Percentiles rank a stretch among this genome's conserved stretches.
Conservation (phyloP, 1,284 basidiomycete genomes). For the Neotropicomus parvogracilis region DNA sequence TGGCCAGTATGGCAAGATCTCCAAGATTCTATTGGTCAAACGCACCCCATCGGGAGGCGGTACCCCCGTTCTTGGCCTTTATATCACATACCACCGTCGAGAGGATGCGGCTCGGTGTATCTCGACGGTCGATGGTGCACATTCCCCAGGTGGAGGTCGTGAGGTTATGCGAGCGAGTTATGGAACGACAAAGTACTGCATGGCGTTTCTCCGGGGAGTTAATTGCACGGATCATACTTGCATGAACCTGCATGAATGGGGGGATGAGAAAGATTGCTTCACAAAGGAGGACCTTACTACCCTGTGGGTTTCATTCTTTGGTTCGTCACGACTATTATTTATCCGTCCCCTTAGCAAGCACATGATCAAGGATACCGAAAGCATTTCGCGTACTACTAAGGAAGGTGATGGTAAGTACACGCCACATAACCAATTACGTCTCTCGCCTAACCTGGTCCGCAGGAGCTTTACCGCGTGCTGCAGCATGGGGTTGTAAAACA, state of each 20-base stretch:
- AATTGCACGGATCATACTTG: conserved; percentile 88
- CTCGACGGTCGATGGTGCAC: conserved; percentile 86
- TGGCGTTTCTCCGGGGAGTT: conserved; percentile 86
- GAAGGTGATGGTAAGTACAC: conserved; percentile 58
- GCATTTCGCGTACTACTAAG: conserved; percentile 50
- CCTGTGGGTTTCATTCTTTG: conserved; percentile 51
- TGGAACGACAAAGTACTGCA: conserved; percentile 98
- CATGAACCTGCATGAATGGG: conserved; percentile 96
- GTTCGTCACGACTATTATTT: conserved; percentile 11
- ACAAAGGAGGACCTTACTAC: conserved; percentile 90
- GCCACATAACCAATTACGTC: conserved; percentile 2
- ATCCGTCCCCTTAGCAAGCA: conserved; percentile 60
- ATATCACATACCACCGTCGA: conserved; percentile 93
- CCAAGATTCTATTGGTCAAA: conserved; percentile 92
- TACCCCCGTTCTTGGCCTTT: conserved; percentile 84
- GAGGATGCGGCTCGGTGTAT: conserved; percentile 96
- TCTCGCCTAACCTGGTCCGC: conserved; percentile 11
- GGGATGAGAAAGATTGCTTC: conserved; percentile 96
- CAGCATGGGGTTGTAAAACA: conserved; percentile 76
- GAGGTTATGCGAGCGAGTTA: conserved; percentile 90
- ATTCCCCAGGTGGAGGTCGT: conserved; percentile 75
- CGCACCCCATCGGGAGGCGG: conserved; percentile 74
- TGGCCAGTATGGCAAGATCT: conserved; percentile 98
- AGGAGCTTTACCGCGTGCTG: conserved; percentile 70
- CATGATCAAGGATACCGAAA: conserved; percentile 82